Evolutionary conservation across 108 stramenopile genomes (phyloP).

Genomic region (Cylindrotheca fusiformis): DNA sequence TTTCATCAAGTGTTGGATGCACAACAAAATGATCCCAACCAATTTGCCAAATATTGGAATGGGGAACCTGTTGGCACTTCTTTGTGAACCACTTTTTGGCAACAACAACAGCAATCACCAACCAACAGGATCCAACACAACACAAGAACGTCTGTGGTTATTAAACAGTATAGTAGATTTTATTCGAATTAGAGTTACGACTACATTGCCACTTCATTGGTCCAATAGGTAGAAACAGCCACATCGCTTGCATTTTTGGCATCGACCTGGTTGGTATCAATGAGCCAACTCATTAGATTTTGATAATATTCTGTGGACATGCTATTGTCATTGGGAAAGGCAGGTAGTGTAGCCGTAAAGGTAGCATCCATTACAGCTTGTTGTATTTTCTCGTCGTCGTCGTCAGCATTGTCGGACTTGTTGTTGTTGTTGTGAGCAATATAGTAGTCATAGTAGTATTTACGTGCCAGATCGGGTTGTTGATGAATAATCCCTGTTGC

Average conservation of each 20-base stretch:
- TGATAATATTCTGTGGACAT: slow-evolving; percentile 49
- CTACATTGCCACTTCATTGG: slow-evolving; percentile 49
- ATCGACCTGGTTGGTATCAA: slow-evolving; percentile 49
- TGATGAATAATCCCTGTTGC: slow-evolving; percentile 54
- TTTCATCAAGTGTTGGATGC: background rate
- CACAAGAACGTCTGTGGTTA: too few species aligned
- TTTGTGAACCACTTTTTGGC: too few species aligned
- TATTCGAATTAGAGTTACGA: too few species aligned
- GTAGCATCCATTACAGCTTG: slow-evolving; percentile 43
- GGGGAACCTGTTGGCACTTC: too few species aligned
- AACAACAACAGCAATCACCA: too few species aligned
- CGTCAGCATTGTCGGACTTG: background rate
- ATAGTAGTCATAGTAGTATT: slow-evolving; percentile 33
- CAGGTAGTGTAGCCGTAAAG: slow-evolving; percentile 43
- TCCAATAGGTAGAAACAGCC: slow-evolving; percentile 39
- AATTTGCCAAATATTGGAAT: background rate
- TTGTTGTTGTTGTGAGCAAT: background rate
- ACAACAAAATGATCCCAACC: background rate
- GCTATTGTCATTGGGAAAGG: slow-evolving; percentile 50
- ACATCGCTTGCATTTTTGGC: slow-evolving; percentile 18
- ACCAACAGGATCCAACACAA: too few species aligned
- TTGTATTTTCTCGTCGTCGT: slow-evolving; percentile 17
- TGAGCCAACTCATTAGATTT: slow-evolving; percentile 44
- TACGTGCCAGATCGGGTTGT: slow-evolving; percentile 33
- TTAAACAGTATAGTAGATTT: too few species aligned